Conservation (phyloP, 2,329 filamentous ascomycete genomes). For the Ophiostoma sp. region DNA sequence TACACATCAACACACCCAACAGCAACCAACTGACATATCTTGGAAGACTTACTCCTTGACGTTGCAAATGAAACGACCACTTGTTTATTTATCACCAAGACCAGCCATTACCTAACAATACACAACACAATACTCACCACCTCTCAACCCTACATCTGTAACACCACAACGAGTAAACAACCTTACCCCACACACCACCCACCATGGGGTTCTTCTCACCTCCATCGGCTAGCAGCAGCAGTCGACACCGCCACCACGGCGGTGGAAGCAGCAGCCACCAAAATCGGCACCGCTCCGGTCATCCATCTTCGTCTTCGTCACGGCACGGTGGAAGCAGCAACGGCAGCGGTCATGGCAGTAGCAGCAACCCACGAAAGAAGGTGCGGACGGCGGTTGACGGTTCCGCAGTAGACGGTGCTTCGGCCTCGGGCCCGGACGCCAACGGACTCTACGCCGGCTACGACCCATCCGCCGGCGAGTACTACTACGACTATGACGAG, state of each 20-base stretch:
- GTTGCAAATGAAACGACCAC: background rate
- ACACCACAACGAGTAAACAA: background rate
- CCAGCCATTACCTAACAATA: background rate
- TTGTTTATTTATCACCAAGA: background rate
- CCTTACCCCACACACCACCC: background rate
- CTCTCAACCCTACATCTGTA: background rate
- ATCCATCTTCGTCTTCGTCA: background rate
- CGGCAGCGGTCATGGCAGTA: background rate
- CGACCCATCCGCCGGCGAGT: background rate
- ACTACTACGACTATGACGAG: constrained; percentile 8
- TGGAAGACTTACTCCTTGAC: too few relatives aligned
- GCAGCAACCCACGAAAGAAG: background rate
- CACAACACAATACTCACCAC: background rate
- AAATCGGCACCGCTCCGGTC: background rate
- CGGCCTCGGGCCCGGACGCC: background rate
- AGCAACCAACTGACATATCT: background rate
- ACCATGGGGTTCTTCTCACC: constrained; percentile 22
- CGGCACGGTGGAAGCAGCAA: background rate
- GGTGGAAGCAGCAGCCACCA: background rate
- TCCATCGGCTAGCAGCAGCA: constrained; percentile 16
- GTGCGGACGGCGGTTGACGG: background rate
- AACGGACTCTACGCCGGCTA: background rate
- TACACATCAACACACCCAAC: background rate
- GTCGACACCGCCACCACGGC: constrained; percentile 7
- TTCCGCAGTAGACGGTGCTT: background rate